These are phyloP conservation scores for Apiospora koreana DNA, from an alignment of 2,329 filamentous ascomycete species.

Conservation along the genomic window DNA sequence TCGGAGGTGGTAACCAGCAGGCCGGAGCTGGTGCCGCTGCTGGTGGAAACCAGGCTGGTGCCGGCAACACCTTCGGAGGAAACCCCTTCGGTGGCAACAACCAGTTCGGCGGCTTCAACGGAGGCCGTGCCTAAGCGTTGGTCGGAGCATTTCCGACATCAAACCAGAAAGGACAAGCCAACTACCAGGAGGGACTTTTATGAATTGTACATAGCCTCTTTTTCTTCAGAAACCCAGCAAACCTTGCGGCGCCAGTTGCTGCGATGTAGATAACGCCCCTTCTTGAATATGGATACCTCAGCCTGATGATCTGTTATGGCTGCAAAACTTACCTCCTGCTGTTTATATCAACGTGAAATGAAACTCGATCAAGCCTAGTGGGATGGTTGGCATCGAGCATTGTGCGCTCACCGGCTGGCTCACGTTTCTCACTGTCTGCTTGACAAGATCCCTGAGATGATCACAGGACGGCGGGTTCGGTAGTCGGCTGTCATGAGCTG, in stretches of 20 bases:
- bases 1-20: background rate
- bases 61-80: background rate
- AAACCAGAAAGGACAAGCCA: background rate
- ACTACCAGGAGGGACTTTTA: background rate
- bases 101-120: background rate
- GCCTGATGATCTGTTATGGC: background rate
- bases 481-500: background rate
- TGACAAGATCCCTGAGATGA: background rate
- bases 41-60: background rate
- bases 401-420: background rate
- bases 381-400: background rate
- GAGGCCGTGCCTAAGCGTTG: background rate
- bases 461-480: background rate
- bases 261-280: background rate
- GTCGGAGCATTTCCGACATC: background rate
- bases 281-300: background rate
- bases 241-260: background rate
- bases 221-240: background rate
- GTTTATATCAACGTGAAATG: background rate
- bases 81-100: background rate
- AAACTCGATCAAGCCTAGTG: too few species aligned
- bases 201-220: conserved; percentile 4
- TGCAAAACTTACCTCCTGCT: background rate
- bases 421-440: background rate
- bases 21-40: background rate